Percentiles rank a stretch among this genome's conserved stretches.
phyloP scores from a whole-genome alignment of 2,329 filamentous ascomycete species.

The Fusarium temperatum region DNA sequence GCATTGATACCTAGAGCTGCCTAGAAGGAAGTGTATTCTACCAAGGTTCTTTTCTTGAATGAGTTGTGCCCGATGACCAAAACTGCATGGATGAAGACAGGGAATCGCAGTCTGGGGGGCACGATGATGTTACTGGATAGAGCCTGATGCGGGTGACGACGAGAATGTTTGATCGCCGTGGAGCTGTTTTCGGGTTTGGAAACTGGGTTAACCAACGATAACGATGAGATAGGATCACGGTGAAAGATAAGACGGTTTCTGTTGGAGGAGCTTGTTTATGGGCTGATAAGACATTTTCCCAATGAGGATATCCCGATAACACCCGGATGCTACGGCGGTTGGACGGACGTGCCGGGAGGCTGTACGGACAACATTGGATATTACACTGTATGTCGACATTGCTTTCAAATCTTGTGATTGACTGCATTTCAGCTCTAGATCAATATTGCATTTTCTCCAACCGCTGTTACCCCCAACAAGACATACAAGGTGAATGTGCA shows the following conservation, averaged over 20 bases:
- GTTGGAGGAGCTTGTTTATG: neutral
- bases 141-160: neutral
- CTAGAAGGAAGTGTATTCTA: constrained; percentile 19
- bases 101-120: neutral
- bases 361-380: neutral
- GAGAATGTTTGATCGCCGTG: constrained; percentile 11
- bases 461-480: neutral
- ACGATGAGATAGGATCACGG: neutral
- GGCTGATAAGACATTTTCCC: constrained; percentile 1
- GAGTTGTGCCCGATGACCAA: constrained; percentile 30
- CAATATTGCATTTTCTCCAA: neutral
- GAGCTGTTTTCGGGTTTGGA: neutral
- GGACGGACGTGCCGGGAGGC: neutral
- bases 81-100: neutral
- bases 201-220: constrained; percentile 1
- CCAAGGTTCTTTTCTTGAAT: constrained; percentile 25
- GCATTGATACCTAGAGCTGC: constrained; percentile 13
- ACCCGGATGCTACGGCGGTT: constrained; percentile 14
- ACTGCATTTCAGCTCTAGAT: neutral
- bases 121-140: neutral
- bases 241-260: neutral
- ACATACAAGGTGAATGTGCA: neutral
- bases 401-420: neutral
- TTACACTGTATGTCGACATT: neutral
- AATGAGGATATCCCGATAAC: constrained; percentile 19